Percentiles rank a stretch among this genome's conserved stretches.
phyloP scores from a whole-genome alignment of 2,329 filamentous ascomycete genomes.

The Lithohypha guttulata region DNA sequence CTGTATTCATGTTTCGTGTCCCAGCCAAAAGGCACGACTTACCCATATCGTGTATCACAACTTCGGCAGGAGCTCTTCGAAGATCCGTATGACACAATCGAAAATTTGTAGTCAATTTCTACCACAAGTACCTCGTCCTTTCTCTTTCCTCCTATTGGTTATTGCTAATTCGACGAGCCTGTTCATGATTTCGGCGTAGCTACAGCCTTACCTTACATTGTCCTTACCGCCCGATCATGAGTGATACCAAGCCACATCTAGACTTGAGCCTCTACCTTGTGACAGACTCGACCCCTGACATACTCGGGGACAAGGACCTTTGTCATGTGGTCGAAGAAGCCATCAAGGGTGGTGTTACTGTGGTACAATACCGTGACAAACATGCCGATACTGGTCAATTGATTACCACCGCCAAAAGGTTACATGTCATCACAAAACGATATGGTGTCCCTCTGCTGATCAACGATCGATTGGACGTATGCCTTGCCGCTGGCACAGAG shows the following conservation, averaged over 20 bases:
- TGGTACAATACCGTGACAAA: slow-evolving; percentile 90
- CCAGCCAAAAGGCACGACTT: too few species aligned
- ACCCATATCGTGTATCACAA: too few species aligned
- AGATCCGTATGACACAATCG: too few species aligned
- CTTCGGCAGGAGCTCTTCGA: too few species aligned
- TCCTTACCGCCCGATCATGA: too few species aligned
- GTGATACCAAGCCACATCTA: slow-evolving; percentile 31
- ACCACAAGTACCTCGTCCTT: too few species aligned
- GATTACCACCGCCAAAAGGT: slow-evolving; percentile 56
- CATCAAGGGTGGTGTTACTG: slow-evolving; percentile 66
- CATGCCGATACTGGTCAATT: slow-evolving; percentile 60
- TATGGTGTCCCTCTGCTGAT: slow-evolving; percentile 72
- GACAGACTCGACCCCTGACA: slow-evolving; percentile 80
- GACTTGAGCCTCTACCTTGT: slow-evolving; percentile 84
- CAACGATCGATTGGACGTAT: slow-evolving; percentile 88
- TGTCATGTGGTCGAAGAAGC: slow-evolving; percentile 63
- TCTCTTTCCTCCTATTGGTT: too few species aligned
- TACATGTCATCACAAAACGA: slow-evolving; percentile 60
- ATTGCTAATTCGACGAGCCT: too few species aligned
- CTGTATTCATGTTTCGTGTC: too few species aligned
- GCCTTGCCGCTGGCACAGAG: slow-evolving; percentile 72
- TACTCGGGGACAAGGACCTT: slow-evolving; percentile 63
- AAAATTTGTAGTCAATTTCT: too few species aligned
- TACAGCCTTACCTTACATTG: too few species aligned
- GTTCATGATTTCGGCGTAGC: too few species aligned